A percentile compares a stretch with the other conserved stretches of the same genome.
phyloP scores from a whole-genome alignment of 1,284 basidiomycete species.

The Amylostereum areolatum region DNA sequence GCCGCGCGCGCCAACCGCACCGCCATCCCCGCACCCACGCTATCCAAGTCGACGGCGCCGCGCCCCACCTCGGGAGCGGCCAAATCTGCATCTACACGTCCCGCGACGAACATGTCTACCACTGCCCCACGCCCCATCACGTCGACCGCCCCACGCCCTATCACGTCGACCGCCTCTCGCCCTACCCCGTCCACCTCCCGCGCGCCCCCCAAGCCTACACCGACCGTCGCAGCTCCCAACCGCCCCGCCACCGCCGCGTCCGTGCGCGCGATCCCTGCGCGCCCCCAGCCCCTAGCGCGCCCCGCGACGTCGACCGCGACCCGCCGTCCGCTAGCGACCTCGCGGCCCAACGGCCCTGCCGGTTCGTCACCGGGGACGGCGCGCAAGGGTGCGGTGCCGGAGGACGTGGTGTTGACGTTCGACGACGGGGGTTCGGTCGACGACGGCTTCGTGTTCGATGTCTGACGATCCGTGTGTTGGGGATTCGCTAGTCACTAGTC shows the following conservation, averaged over 20 bases:
- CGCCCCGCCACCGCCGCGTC: constrained; percentile 4
- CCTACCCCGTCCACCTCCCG: background rate
- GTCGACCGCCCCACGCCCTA: background rate
- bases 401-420: constrained; percentile 8
- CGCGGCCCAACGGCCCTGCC: background rate
- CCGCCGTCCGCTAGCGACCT: background rate
- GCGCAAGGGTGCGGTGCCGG: background rate
- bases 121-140: constrained; percentile 4
- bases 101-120: constrained; percentile 3
- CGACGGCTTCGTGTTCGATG: constrained; percentile 12
- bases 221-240: background rate
- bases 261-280: background rate
- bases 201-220: constrained; percentile 6
- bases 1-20: background rate
- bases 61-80: background rate
- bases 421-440: constrained; percentile 2
- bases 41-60: background rate
- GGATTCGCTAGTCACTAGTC: too few species aligned
- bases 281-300: background rate
- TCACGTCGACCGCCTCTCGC: background rate
- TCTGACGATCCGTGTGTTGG: too few species aligned
- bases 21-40: background rate
- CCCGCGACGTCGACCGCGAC: constrained; percentile 2
- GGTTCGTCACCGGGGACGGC: background rate
- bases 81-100: too few species aligned